Evolutionary conservation across 1,139 yeast species (phyloP).

Genomic region (Petasospora fabianii): DNA sequence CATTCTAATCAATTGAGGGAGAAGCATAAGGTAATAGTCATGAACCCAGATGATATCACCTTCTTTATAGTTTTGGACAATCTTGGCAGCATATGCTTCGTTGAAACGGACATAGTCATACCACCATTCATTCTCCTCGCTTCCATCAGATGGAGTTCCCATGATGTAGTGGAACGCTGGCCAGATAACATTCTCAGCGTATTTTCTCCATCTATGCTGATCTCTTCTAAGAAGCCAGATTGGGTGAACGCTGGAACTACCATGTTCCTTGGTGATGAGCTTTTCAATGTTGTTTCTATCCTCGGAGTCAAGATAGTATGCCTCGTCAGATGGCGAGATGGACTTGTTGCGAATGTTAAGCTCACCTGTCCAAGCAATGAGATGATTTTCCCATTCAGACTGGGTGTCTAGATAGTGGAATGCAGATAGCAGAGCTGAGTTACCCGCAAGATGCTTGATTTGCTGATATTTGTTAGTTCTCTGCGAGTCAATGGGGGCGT

Average conservation of each 20-base stretch:
- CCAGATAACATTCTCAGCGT: constrained; percentile 91
- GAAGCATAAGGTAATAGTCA: constrained; percentile 79
- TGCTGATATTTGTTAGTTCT: constrained; percentile 32
- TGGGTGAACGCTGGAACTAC: constrained; percentile 62
- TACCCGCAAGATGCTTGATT: constrained; percentile 70
- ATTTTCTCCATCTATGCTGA: constrained; percentile 72
- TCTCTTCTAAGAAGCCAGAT: constrained; percentile 79
- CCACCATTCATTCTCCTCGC: constrained; percentile 79
- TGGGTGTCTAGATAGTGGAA: constrained; percentile 60
- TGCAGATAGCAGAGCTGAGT: constrained; percentile 80
- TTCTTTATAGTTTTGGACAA: constrained; percentile 67
- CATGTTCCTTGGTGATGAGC: constrained; percentile 41
- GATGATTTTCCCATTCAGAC: constrained; percentile 80
- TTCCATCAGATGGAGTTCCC: constrained; percentile 64
- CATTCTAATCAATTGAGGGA: constrained; percentile 86
- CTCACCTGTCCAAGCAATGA: constrained; percentile 97
- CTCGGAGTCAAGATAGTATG: constrained; percentile 54
- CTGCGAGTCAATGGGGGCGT: background rate
- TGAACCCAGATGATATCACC: constrained; percentile 97
- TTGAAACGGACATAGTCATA: constrained; percentile 85
- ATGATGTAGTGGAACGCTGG: constrained; percentile 92
- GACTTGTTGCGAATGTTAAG: constrained; percentile 33
- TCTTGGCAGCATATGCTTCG: constrained; percentile 81
- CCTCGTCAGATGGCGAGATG: constrained; percentile 35
- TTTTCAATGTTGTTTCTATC: constrained; percentile 50